These are phyloP conservation scores for Lodderomyces parapsilosis DNA, from an alignment of 1,139 yeast genomes.

Conservation along the genomic window DNA sequence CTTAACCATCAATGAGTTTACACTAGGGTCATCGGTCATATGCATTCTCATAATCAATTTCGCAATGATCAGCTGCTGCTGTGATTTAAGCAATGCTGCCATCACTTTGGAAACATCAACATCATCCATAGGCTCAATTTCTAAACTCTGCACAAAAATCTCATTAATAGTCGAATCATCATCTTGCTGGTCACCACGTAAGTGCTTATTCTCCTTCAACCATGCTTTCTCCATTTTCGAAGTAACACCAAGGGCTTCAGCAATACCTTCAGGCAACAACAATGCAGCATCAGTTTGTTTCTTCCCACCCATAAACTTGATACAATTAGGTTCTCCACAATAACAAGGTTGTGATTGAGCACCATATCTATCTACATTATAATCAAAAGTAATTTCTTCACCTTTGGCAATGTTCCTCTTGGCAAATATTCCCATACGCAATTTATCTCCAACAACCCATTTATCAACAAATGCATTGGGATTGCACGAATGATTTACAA, in stretches of 20 bases:
- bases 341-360: constrained; percentile 92
- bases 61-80: constrained; percentile 63
- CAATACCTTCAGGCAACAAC: constrained; percentile 74
- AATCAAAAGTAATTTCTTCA: constrained; percentile 93
- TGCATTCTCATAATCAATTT: constrained; percentile 69
- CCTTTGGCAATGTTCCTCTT: constrained; percentile 70
- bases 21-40: constrained; percentile 51
- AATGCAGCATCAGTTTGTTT: constrained; percentile 92
- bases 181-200: constrained; percentile 45
- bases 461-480: constrained; percentile 95
- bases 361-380: constrained; percentile 95
- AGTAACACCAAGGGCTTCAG: constrained; percentile 84
- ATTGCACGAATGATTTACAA: constrained; percentile 90
- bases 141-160: constrained; percentile 61
- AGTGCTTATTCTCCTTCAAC: constrained; percentile 58
- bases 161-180: constrained; percentile 63
- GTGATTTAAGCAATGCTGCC: constrained; percentile 77
- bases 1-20: constrained; percentile 62
- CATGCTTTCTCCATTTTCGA: constrained; percentile 60
- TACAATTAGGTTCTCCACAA: constrained; percentile 91
- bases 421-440: constrained; percentile 94
- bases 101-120: constrained; percentile 74
- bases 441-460: constrained; percentile 92
- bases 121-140: constrained; percentile 51
- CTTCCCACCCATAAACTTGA: constrained; percentile 93